Conservation (phyloP, 768 basidiomycete genomes). For the Amanita exitialis region DNA sequence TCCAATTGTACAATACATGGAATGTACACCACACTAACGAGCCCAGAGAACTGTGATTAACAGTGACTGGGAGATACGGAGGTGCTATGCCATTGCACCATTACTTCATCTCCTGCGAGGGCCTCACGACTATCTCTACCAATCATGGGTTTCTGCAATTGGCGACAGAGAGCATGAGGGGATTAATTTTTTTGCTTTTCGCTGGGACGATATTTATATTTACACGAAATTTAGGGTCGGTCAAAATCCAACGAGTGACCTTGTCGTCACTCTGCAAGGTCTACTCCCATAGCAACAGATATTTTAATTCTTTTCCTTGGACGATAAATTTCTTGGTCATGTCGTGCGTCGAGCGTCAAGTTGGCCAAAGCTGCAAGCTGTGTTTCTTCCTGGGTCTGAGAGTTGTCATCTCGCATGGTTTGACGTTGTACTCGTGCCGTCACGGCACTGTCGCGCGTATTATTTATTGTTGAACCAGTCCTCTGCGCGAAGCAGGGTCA, state of each 20-base stretch:
- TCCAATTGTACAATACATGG: not conserved
- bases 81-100: constrained; percentile 83
- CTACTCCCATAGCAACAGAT: constrained; percentile 57
- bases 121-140: constrained; percentile 36
- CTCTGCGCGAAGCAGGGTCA: constrained; percentile 8
- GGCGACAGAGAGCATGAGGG: constrained; percentile 30
- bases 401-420: constrained; percentile 10
- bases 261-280: constrained; percentile 60
- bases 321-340: constrained; percentile 16
- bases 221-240: constrained; percentile 5
- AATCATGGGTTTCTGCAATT: constrained; percentile 31
- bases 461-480: constrained; percentile 9
- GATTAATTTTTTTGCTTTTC: constrained; percentile 13
- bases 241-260: no score
- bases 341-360: constrained; percentile 21
- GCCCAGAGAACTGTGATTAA: constrained; percentile 49
- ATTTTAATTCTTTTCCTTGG: constrained; percentile 60
- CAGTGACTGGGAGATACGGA: constrained; percentile 77
- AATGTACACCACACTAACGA: constrained; percentile 85
- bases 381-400: constrained; percentile 30
- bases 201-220: not conserved
- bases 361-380: constrained; percentile 13
- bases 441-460: constrained; percentile 7
- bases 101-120: constrained; percentile 89
- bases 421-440: constrained; percentile 3